Evolutionary conservation across 1,284 basidiomycete genomes (phyloP).

Genomic region (Malassezia slooffiae): DNA sequence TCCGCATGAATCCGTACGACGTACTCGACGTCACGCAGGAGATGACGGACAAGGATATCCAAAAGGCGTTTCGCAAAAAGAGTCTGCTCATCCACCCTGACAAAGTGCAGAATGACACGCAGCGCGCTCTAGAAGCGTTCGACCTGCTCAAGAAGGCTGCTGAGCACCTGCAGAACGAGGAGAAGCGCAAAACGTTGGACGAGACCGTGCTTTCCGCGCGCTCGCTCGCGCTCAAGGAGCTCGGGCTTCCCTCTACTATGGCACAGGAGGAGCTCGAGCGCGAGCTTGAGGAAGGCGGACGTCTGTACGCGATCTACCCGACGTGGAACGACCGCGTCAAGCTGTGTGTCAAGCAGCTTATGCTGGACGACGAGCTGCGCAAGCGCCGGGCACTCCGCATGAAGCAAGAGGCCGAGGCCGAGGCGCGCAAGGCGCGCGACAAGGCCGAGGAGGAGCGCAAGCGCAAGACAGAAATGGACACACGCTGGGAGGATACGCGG

Average conservation of each 20-base stretch:
- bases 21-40: constrained; percentile 51
- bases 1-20: constrained; percentile 55
- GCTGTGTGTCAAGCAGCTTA: constrained; percentile 50
- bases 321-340: constrained; percentile 49
- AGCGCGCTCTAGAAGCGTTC: constrained; percentile 52
- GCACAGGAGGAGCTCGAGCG: constrained; percentile 40
- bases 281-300: constrained; percentile 14
- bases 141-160: constrained; percentile 53
- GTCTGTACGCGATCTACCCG: constrained; percentile 47
- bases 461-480: constrained; percentile 49
- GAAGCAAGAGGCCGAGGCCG: constrained; percentile 53
- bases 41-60: constrained; percentile 51
- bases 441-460: constrained; percentile 48
- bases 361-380: constrained; percentile 54
- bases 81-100: constrained; percentile 55
- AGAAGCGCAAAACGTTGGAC: constrained; percentile 44
- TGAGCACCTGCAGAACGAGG: constrained; percentile 42
- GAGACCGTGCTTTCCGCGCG: constrained; percentile 46
- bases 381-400: constrained; percentile 49
- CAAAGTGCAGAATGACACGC: constrained; percentile 50
- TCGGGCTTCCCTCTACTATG: constrained; percentile 42
- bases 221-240: constrained; percentile 45
- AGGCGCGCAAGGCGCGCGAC: constrained; percentile 51
- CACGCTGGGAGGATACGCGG: constrained; percentile 51
- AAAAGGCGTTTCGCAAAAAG: constrained; percentile 53